Base-by-base conservation (phyloP, 163 green algal species). In the Volvox carteri region DNA sequence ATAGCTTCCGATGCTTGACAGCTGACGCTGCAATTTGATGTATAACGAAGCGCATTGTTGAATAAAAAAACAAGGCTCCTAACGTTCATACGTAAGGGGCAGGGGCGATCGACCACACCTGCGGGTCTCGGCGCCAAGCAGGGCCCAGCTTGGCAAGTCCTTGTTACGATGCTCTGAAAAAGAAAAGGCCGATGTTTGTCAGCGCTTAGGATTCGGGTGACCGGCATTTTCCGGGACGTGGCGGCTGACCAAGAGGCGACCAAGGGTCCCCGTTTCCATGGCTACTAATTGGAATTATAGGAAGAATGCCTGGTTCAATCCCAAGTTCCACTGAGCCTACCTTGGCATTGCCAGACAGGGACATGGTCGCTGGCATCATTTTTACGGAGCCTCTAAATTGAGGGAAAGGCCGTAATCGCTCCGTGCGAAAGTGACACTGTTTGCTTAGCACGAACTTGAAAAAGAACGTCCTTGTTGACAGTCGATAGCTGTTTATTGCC, bases 271-370 rank as follows among this genome's bases (percentile, higher is more conserved):
- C 5, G 8, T 23, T 65, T 65, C 28, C 6, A 3, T 72, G 1
- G n/a, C 19, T 30, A 72, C 37, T 37, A 12, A 39, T 39, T 6
- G 18, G 60, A 11, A 39, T 28, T 14, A 72, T 23, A 19, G 60
- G 19, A 39, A 72, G 23, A 72, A 39, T 35, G n/a, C n/a, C n/a
- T n/a, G n/a, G n/a, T 72, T 3, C 60, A 72, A 37, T 42, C 42
- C 30, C n/a, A n/a, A n/a, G n/a, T n/a, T n/a, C 35, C 23, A 21
- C n/a, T 44, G 44, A 65, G 5, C 75, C 1, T 30, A 84, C 75
- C 75, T 70, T 84, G 48, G 75, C 75, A 46, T 84, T 84, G n/a
- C 75, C 46, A 48, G 75, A 70, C n/a, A 84, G 75, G 9, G 75
- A 33, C 44, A 65, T 14, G 30, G 75, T 68, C n/a, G 75, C 33